These are phyloP conservation scores for Penicillium sumatraense DNA, from an alignment of 2,329 filamentous ascomycete species.

Conservation along the genomic window DNA sequence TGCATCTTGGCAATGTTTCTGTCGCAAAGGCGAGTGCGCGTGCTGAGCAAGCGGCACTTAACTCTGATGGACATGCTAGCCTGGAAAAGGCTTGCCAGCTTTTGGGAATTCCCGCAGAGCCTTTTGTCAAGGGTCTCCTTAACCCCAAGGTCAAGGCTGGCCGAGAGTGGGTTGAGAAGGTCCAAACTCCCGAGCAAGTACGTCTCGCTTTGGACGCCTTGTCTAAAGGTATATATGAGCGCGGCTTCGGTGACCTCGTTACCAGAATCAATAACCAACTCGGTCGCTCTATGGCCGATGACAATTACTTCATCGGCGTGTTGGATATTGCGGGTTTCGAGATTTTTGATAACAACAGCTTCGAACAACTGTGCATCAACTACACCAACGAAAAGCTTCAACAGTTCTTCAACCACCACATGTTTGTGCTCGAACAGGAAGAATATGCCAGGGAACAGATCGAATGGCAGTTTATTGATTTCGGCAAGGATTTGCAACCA, in stretches of 20 bases:
- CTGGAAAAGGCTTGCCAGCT: conserved; percentile 80
- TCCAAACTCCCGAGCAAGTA: conserved; percentile 96
- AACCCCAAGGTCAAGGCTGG: conserved; percentile 95
- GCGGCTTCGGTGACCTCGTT: conserved; percentile 91
- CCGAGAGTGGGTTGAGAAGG: conserved; percentile 97
- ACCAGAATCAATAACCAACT: conserved; percentile 89
- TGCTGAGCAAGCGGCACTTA: conserved; percentile 85
- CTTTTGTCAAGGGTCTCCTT: conserved; percentile 84
- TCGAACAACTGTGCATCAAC: conserved; percentile 98
- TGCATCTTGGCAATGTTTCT: conserved; percentile 90
- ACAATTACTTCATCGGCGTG: conserved; percentile 95
- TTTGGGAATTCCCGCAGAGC: conserved; percentile 80
- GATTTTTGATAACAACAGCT: conserved; percentile 98
- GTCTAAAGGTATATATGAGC: conserved; percentile 96
- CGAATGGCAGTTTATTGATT: conserved; percentile 99
- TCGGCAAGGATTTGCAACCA: conserved; percentile 93
- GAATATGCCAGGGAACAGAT: conserved; percentile 98
- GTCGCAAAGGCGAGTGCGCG: conserved; percentile 89
- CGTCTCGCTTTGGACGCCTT: conserved; percentile 87
- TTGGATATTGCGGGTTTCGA: conserved; percentile 99
- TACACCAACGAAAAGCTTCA: conserved; percentile 99
- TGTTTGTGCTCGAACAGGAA: conserved; percentile 98
- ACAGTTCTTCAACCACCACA: conserved; percentile 99
- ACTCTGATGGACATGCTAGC: conserved; percentile 73
- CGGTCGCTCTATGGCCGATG: conserved; percentile 82